phyloP scores from a whole-genome alignment of 1,284 basidiomycete genomes.

The Chiua sp. region DNA sequence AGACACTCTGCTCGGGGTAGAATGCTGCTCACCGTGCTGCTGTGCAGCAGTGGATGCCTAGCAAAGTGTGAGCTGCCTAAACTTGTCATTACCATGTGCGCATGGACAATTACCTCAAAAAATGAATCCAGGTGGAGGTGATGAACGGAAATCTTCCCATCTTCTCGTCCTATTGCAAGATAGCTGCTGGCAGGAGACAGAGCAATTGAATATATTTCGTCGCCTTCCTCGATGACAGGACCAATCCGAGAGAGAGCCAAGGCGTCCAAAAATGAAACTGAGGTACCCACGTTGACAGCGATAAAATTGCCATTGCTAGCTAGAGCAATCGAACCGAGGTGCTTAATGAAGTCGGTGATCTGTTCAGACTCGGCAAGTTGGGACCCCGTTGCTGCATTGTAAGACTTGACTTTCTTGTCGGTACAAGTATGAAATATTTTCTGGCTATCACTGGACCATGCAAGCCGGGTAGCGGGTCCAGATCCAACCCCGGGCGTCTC shows the following conservation, averaged over 20 bases:
- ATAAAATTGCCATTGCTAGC: background rate
- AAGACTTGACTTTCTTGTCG: background rate
- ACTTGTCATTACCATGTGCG: too few species aligned
- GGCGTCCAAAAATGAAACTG: conserved; percentile 14
- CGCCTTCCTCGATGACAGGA: background rate
- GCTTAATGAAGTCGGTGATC: background rate
- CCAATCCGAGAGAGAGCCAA: background rate
- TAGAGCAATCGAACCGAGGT: background rate
- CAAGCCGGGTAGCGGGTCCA: background rate
- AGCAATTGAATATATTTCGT: conserved; percentile 1
- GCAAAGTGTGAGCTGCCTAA: too few species aligned
- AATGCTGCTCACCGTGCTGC: too few species aligned
- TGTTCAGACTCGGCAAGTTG: background rate
- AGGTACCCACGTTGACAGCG: background rate
- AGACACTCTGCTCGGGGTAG: too few species aligned
- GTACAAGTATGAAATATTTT: too few species aligned
- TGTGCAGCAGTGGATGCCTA: too few species aligned
- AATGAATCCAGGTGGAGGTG: conserved; percentile 15
- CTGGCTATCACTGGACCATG: background rate
- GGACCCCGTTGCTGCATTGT: background rate
- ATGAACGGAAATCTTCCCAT: conserved; percentile 8
- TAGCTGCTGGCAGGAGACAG: conserved; percentile 3
- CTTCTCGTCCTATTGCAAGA: conserved; percentile 8
- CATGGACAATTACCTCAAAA: too few species aligned
- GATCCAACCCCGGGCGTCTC: too few species aligned